These are phyloP conservation scores for Hamamelis virginiana DNA, from an alignment of 164 flowering plant genomes.

Conservation along the genomic window DNA sequence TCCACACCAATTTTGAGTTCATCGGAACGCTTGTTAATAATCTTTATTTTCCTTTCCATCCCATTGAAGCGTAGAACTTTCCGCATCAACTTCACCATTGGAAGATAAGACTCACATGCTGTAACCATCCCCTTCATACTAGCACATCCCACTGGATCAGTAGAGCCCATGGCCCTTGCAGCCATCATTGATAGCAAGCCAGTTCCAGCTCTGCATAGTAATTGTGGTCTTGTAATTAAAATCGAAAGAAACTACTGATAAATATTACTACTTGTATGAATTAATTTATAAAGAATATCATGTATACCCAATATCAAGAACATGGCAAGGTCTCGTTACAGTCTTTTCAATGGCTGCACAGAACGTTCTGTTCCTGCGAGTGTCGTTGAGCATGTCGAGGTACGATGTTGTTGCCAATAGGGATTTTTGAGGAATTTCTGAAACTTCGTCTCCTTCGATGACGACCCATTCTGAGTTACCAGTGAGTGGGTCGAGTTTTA, in stretches of 20 bases:
- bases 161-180: conserved; percentile 64
- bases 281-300: not conserved
- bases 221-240: not conserved
- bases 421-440: conserved; percentile 20
- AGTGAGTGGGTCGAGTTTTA: conserved; percentile 68
- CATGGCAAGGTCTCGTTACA: conserved; percentile 68
- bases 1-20: conserved; percentile 76
- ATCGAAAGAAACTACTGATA: not conserved
- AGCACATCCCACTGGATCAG: conserved; percentile 17
- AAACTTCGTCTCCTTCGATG: conserved; percentile 46
- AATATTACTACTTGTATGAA: not conserved
- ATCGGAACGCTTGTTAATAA: conserved; percentile 83
- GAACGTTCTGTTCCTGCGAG: conserved; percentile 65
- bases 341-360: conserved; percentile 76
- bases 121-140: conserved; percentile 53
- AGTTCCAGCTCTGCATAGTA: conserved; percentile 75
- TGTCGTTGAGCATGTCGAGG: conserved; percentile 94
- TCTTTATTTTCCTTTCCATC: conserved; percentile 52
- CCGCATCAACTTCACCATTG: conserved; percentile 87
- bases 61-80: conserved; percentile 70
- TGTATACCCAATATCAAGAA: conserved; percentile 88
- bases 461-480: conserved; percentile 89
- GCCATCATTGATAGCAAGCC: conserved; percentile 97
- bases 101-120: conserved; percentile 94
- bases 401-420: conserved; percentile 82